Evolutionary conservation across 1,284 basidiomycete genomes (phyloP).

Genomic region (Cutaneotrichosporon spelunceum): DNA sequence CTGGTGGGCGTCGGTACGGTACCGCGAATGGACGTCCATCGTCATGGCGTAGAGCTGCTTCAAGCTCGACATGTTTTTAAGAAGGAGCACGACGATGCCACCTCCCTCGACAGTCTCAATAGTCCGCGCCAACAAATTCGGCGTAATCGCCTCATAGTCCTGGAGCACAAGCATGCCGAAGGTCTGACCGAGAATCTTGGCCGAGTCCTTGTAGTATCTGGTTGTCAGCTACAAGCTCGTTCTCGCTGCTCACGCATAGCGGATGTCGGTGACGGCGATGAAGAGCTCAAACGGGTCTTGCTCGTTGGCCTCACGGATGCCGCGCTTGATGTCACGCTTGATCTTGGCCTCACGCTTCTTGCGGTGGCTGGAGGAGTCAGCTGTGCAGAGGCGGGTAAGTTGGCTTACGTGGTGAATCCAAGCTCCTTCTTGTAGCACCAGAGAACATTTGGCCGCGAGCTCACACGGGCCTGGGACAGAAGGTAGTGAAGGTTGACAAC

Average conservation of each 20-base stretch:
- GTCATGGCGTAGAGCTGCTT: constrained; percentile 92
- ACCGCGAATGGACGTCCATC: constrained; percentile 95
- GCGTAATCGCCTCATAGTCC: constrained; percentile 98
- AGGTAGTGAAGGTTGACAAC: constrained; percentile 95
- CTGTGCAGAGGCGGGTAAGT: constrained; percentile 16
- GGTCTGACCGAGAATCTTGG: constrained; percentile 94
- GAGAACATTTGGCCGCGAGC: constrained; percentile 81
- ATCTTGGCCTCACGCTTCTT: constrained; percentile 96
- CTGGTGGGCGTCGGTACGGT: constrained; percentile 85
- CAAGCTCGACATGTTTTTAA: constrained; percentile 94
- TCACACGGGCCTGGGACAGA: constrained; percentile 82
- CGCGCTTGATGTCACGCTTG: constrained; percentile 89
- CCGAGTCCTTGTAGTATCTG: constrained; percentile 86
- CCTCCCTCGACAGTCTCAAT: constrained; percentile 99
- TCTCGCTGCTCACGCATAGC: constrained; percentile 69
- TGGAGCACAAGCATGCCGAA: constrained; percentile 97
- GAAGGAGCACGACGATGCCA: constrained; percentile 82
- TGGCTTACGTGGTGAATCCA: constrained; percentile 80
- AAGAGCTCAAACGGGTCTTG: constrained; percentile 98
- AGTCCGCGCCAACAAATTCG: constrained; percentile 92
- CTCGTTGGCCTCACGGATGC: constrained; percentile 88
- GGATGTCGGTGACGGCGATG: constrained; percentile 96
- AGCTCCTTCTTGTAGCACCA: constrained; percentile 99
- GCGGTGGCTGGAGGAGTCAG: constrained; percentile 64
- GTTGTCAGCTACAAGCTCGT: constrained; percentile 3